Evolutionary conservation across 257 asterid species (phyloP).

Genomic region (Nicotiana benthamiana): DNA sequence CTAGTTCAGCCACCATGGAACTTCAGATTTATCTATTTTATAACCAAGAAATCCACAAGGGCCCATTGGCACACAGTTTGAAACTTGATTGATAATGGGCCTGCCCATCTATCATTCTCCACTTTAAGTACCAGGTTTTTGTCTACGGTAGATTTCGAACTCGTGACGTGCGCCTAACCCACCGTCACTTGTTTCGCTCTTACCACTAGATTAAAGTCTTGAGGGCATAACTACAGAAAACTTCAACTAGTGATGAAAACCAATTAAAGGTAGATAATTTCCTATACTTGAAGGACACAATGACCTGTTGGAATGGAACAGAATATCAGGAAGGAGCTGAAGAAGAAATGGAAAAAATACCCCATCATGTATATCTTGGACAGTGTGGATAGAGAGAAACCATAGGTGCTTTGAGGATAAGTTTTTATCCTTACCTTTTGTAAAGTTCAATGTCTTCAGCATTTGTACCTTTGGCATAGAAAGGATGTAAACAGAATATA

Average conservation of each 20-base stretch:
- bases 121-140: neutral
- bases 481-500: neutral
- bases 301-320: neutral
- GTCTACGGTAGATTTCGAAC: neutral
- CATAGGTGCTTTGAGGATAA: neutral
- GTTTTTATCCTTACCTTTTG: neutral
- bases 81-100: neutral
- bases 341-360: neutral
- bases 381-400: neutral
- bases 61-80: neutral
- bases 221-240: neutral
- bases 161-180: neutral
- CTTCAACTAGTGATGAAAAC: neutral
- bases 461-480: neutral
- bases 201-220: neutral
- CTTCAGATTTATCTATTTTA: neutral
- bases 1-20: neutral
- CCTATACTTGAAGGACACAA: neutral
- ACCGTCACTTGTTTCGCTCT: neutral
- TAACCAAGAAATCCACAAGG: neutral
- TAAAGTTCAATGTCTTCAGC: neutral
- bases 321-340: neutral
- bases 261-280: neutral
- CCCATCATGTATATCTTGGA: neutral
- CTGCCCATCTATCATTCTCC: neutral